A percentile compares a stretch with the other conserved stretches of the same genome.
Evolutionary conservation across 495 filamentous ascomycete species (phyloP).

Genomic region (Penicillium turbatum): DNA sequence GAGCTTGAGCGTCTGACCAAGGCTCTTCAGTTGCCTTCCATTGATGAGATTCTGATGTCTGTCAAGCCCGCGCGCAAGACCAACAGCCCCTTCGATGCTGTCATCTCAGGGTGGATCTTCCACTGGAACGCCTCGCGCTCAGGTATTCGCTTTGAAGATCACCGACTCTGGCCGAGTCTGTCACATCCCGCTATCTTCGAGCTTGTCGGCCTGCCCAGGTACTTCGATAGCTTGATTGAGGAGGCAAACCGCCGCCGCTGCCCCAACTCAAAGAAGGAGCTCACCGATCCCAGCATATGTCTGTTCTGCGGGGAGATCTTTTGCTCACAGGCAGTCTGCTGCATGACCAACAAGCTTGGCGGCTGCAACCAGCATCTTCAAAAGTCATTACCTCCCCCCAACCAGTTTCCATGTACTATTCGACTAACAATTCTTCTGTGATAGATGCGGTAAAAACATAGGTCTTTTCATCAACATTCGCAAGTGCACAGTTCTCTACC

Average conservation of each 20-base stretch:
- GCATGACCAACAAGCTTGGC: slow-evolving; percentile 67
- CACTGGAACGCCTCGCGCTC: slow-evolving; percentile 54
- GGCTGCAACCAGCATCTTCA: slow-evolving; percentile 86
- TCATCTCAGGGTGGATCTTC: slow-evolving; percentile 77
- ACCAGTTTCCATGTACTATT: not conserved
- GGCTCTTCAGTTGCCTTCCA: slow-evolving; percentile 65
- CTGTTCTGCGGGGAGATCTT: slow-evolving; percentile 95
- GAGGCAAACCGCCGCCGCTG: slow-evolving; percentile 82
- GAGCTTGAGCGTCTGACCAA: slow-evolving; percentile 81
- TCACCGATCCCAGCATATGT: slow-evolving; percentile 85
- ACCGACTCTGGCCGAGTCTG: slow-evolving; percentile 47
- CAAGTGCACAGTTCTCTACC: slow-evolving; percentile 84
- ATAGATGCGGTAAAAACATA: slow-evolving; percentile 79
- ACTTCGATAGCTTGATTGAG: slow-evolving; percentile 88
- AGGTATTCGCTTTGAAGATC: slow-evolving; percentile 38
- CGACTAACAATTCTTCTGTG: not conserved
- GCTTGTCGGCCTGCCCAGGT: slow-evolving; percentile 84
- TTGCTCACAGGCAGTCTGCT: slow-evolving; percentile 91
- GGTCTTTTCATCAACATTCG: slow-evolving; percentile 94
- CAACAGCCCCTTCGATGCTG: slow-evolving; percentile 37
- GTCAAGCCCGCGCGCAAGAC: slow-evolving; percentile 33
- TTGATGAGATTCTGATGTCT: slow-evolving; percentile 70
- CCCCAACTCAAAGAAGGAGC: slow-evolving; percentile 82
- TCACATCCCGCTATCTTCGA: slow-evolving; percentile 91
- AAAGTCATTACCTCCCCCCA: slow-evolving; percentile 48